phyloP scores from a whole-genome alignment of 1,284 basidiomycete genomes.

The Taiwanofungus camphoratus region DNA sequence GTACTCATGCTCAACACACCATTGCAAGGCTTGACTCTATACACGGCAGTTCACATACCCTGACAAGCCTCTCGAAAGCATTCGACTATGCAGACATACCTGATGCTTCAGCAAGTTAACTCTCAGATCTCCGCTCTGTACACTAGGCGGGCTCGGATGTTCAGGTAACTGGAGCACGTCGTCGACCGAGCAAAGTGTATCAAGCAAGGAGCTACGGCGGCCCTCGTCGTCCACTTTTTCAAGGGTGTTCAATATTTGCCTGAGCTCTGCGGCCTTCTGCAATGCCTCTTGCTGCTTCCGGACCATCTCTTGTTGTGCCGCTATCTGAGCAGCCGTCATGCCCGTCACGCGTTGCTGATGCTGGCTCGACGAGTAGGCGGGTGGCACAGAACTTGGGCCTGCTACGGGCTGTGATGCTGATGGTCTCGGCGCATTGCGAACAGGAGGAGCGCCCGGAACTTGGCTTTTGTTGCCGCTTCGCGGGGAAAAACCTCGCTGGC shows the following conservation, averaged over 20 bases:
- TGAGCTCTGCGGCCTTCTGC: slow-evolving; percentile 59
- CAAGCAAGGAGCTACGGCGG: slow-evolving; percentile 64
- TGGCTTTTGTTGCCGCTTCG: slow-evolving; percentile 20
- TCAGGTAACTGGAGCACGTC: slow-evolving; percentile 64
- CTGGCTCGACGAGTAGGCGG: slow-evolving; percentile 8
- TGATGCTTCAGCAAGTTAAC: slow-evolving; percentile 79
- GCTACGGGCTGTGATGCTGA: slow-evolving; percentile 7
- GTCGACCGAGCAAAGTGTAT: slow-evolving; percentile 59
- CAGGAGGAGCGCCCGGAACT: slow-evolving; percentile 19
- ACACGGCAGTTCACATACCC: slow-evolving; percentile 6
- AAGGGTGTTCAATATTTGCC: slow-evolving; percentile 55
- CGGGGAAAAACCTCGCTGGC: slow-evolving; percentile 48
- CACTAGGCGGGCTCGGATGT: slow-evolving; percentile 64
- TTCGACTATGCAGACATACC: slow-evolving; percentile 34
- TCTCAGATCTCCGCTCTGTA: slow-evolving; percentile 53
- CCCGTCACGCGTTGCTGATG: slow-evolving; percentile 6
- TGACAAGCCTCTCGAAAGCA: slow-evolving; percentile 8
- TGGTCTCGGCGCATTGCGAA: slow-evolving; percentile 1
- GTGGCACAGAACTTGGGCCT: not conserved
- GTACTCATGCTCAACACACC: slow-evolving; percentile 77
- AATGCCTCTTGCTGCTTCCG: slow-evolving; percentile 49
- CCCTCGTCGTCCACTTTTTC: slow-evolving; percentile 76
- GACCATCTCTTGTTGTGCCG: slow-evolving; percentile 27
- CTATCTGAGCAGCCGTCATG: slow-evolving; percentile 26
- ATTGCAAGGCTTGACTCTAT: slow-evolving; percentile 70